A percentile compares a stretch with the other conserved stretches of the same genome.
phyloP scores from a whole-genome alignment of 169 alveolate genomes.

The Theileria equi region DNA sequence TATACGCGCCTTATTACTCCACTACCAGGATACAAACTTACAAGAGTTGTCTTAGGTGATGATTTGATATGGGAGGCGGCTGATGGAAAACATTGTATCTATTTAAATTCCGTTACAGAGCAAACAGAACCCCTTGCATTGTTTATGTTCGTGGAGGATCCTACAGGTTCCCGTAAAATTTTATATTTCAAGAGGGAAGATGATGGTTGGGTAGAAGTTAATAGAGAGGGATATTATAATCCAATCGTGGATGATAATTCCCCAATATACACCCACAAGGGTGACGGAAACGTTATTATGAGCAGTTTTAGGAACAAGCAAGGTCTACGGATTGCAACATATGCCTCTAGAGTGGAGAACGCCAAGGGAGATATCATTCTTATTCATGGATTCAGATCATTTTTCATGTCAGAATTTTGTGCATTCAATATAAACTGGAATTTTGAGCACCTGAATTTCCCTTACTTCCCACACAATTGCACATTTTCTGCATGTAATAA shows the following conservation, averaged over 20 bases:
- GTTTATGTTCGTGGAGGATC: neutral
- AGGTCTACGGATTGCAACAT: slow-evolving; percentile 58
- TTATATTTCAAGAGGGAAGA: neutral
- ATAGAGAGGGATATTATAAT: neutral
- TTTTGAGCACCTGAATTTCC: slow-evolving; percentile 21
- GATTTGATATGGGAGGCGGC: neutral
- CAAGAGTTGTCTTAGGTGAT: neutral
- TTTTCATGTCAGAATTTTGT: slow-evolving; percentile 57
- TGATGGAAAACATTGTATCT: neutral
- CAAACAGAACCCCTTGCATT: neutral
- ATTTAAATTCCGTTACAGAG: neutral
- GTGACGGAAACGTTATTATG: slow-evolving; percentile 37
- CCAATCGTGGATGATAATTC: neutral
- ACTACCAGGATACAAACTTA: neutral
- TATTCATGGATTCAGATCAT: slow-evolving; percentile 62
- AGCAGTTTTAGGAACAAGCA: slow-evolving; percentile 64
- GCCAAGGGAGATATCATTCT: slow-evolving; percentile 57
- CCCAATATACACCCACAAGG: neutral
- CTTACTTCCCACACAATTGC: slow-evolving; percentile 11
- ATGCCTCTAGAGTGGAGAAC: slow-evolving; percentile 43
- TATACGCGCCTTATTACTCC: too few species aligned
- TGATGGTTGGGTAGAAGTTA: neutral
- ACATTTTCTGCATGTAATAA: neutral
- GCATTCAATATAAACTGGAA: slow-evolving; percentile 57
- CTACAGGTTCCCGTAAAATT: neutral